These are phyloP conservation scores for Cutaneotrichosporon sp. DNA, from an alignment of 1,284 basidiomycete genomes.

Conservation along the genomic window DNA sequence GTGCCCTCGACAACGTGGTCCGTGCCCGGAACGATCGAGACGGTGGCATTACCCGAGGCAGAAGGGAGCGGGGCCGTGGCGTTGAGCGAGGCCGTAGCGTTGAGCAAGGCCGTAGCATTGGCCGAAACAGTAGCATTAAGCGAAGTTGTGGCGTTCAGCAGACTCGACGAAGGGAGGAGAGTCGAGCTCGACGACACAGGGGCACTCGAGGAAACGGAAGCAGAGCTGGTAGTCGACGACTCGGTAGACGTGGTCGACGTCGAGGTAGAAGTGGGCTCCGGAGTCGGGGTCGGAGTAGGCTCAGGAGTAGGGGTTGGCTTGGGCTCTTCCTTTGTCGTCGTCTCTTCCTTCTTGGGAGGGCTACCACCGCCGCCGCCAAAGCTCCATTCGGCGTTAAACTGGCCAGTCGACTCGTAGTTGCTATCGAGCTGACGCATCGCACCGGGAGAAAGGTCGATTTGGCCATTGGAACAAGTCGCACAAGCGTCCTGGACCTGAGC, in stretches of 20 bases:
- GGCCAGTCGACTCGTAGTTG: constrained; percentile 10
- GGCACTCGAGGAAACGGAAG: too few relatives aligned
- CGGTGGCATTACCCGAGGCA: background rate
- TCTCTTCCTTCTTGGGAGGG: constrained; percentile 1
- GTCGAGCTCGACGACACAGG: background rate
- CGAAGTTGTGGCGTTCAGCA: background rate
- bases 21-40: background rate
- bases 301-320: background rate
- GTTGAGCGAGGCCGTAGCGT: background rate
- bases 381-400: constrained; percentile 9
- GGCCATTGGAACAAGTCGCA: constrained; percentile 9
- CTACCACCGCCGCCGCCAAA: constrained; percentile 6
- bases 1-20: background rate
- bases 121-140: background rate
- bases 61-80: background rate
- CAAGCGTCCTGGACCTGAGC: constrained; percentile 15
- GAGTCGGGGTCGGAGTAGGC: background rate
- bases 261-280: background rate
- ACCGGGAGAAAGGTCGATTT: constrained; percentile 22
- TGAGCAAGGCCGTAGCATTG: constrained; percentile 4
- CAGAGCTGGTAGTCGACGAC: background rate
- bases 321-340: background rate
- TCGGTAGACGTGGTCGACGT: background rate
- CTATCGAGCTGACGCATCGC: constrained; percentile 13
- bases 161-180: background rate